Percentiles rank a stretch among this genome's conserved stretches.
phyloP scores from a whole-genome alignment of 768 basidiomycete genomes.

The Cantharellus anzutake region DNA sequence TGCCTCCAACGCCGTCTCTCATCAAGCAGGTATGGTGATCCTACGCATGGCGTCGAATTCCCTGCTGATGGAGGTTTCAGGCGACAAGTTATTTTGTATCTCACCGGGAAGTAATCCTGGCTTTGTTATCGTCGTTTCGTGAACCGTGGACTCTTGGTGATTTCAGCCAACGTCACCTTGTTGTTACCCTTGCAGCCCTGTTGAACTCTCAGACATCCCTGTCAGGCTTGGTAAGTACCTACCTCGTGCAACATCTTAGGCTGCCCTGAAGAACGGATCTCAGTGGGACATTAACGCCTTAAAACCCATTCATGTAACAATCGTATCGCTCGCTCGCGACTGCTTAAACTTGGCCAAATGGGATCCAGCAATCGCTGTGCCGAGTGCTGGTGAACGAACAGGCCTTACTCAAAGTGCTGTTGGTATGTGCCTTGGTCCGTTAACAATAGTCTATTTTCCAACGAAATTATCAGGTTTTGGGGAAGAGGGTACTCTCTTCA shows the following conservation, averaged over 20 bases:
- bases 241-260: background rate
- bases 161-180: slow-evolving; percentile 61
- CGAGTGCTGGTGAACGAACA: background rate
- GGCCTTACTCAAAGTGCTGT: too few species aligned
- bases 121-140: slow-evolving; percentile 59
- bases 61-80: slow-evolving; percentile 18
- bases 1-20: slow-evolving; percentile 43
- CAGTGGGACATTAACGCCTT: slow-evolving; percentile 36
- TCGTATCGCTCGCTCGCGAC: slow-evolving; percentile 55
- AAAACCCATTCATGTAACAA: slow-evolving; percentile 66
- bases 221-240: slow-evolving; percentile 48
- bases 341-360: slow-evolving; percentile 39
- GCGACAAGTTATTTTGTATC: slow-evolving; percentile 62
- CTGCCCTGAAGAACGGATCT: slow-evolving; percentile 12
- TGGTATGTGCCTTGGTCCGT: too few species aligned
- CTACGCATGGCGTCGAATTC: background rate
- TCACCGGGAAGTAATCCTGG: slow-evolving; percentile 69
- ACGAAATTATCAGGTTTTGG: too few species aligned
- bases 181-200: slow-evolving; percentile 50
- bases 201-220: slow-evolving; percentile 56
- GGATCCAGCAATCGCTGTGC: slow-evolving; percentile 16
- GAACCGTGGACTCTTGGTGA: slow-evolving; percentile 41
- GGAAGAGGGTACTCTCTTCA: too few species aligned
- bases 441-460: too few species aligned
- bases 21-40: slow-evolving; percentile 38